Percentiles rank a stretch among this genome's conserved stretches.
phyloP scores from a whole-genome alignment of 2,329 filamentous ascomycete species.

The Colletotrichum sp. region DNA sequence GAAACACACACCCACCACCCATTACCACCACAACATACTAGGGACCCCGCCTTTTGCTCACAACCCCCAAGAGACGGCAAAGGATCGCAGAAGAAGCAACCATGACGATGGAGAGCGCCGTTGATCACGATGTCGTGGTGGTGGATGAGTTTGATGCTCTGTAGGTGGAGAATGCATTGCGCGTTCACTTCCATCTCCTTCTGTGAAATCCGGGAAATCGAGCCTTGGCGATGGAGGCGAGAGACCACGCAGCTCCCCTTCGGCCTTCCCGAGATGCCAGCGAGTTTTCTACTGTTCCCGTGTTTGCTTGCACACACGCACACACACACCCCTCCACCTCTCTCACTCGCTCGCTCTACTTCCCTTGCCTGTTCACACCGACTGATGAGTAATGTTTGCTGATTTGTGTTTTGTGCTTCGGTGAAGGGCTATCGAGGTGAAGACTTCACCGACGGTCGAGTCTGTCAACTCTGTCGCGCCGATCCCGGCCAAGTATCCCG shows the following conservation, averaged over 20 bases:
- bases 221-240: neutral
- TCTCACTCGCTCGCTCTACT: neutral
- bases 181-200: neutral
- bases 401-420: neutral
- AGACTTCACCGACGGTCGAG: constrained; percentile 15
- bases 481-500: constrained; percentile 37
- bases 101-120: constrained; percentile 30
- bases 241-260: neutral
- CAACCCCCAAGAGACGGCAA: neutral
- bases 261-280: neutral
- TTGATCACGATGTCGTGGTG: constrained; percentile 44
- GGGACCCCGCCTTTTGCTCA: neutral
- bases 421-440: constrained; percentile 42
- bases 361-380: constrained; percentile 12
- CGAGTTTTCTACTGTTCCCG: neutral
- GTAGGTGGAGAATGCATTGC: constrained; percentile 38
- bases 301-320: neutral
- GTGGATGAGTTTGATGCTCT: constrained; percentile 61
- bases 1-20: neutral
- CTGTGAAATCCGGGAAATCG: neutral
- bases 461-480: constrained; percentile 8
- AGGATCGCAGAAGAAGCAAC: neutral
- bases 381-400: neutral
- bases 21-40: too few relatives aligned
- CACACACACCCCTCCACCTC: neutral